Percentiles rank a stretch among this genome's conserved stretches.
These are phyloP conservation scores for Trichothecium roseum DNA, from an alignment of 2,329 filamentous ascomycete genomes.

Conservation along the genomic window DNA sequence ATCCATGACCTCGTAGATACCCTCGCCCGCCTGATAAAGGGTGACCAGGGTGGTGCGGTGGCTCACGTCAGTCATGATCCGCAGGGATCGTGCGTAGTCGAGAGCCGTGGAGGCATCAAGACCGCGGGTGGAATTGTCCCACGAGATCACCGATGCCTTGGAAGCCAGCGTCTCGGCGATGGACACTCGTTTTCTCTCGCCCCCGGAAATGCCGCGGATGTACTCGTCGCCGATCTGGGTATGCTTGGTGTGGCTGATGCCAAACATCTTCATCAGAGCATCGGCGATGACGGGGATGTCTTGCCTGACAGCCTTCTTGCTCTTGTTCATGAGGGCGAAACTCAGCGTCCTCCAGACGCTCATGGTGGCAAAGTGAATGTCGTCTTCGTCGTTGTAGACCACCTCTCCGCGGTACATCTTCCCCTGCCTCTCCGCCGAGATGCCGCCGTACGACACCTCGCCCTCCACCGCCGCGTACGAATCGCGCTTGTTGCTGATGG, in stretches of 20 bases:
- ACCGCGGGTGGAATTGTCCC: slow-evolving; percentile 75
- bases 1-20: slow-evolving; percentile 50
- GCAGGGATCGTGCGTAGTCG: slow-evolving; percentile 61
- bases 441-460: slow-evolving; percentile 62
- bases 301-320: slow-evolving; percentile 51
- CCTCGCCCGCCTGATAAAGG: slow-evolving; percentile 32
- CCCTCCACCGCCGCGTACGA: slow-evolving; percentile 57
- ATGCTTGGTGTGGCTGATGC: slow-evolving; percentile 63
- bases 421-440: slow-evolving; percentile 56
- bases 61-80: slow-evolving; percentile 66
- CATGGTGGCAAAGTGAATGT: slow-evolving; percentile 62
- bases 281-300: slow-evolving; percentile 60
- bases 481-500: slow-evolving; percentile 59
- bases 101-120: slow-evolving; percentile 70
- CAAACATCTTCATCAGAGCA: slow-evolving; percentile 67
- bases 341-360: slow-evolving; percentile 70
- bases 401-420: slow-evolving; percentile 65
- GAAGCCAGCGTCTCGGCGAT: slow-evolving; percentile 70
- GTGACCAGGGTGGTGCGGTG: slow-evolving; percentile 42
- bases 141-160: slow-evolving; percentile 62
- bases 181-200: slow-evolving; percentile 70
- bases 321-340: slow-evolving; percentile 68
- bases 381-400: slow-evolving; percentile 69
- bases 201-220: slow-evolving; percentile 65
- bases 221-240: slow-evolving; percentile 67